These are phyloP conservation scores for Phyllosticta citribraziliensis DNA, from an alignment of 2,329 filamentous ascomycete genomes.

Conservation along the genomic window DNA sequence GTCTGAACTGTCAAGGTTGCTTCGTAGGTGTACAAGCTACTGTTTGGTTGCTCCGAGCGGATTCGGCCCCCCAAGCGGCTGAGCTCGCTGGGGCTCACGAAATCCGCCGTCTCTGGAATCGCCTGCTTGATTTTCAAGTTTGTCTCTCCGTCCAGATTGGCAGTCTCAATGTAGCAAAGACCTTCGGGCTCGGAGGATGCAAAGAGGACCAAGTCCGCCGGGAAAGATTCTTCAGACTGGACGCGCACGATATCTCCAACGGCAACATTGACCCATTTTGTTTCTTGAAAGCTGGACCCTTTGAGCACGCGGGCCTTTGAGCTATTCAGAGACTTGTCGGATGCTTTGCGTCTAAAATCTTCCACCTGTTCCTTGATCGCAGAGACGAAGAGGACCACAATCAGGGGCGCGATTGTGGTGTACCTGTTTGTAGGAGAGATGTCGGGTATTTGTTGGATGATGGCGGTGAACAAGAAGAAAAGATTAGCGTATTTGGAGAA, in stretches of 20 bases:
- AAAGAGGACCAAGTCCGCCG: constrained; percentile 82
- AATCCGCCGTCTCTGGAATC: constrained; percentile 77
- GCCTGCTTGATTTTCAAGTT: constrained; percentile 99
- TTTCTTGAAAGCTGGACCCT: constrained; percentile 74
- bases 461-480: constrained; percentile 97
- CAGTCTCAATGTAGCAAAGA: constrained; percentile 96
- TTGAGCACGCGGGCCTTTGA: constrained; percentile 75
- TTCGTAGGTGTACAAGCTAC: constrained; percentile 96
- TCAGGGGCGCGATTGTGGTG: constrained; percentile 90
- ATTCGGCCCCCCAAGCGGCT: constrained; percentile 77
- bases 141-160: constrained; percentile 94
- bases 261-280: constrained; percentile 86
- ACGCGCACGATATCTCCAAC: constrained; percentile 91
- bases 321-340: constrained; percentile 78
- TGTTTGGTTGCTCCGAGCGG: constrained; percentile 94
- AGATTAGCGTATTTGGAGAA: constrained; percentile 99
- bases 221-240: constrained; percentile 90
- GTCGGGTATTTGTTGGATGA: constrained; percentile 86
- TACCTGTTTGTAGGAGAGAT: constrained; percentile 92
- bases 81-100: constrained; percentile 80
- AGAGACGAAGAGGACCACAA: constrained; percentile 85
- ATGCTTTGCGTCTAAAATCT: constrained; percentile 80
- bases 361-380: constrained; percentile 91
- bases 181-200: constrained; percentile 96
- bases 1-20: constrained; percentile 85